Percentiles rank a stretch among this genome's conserved stretches.
phyloP scores from a whole-genome alignment of 106 monocot species.

The Amphibolis antarctica region DNA sequence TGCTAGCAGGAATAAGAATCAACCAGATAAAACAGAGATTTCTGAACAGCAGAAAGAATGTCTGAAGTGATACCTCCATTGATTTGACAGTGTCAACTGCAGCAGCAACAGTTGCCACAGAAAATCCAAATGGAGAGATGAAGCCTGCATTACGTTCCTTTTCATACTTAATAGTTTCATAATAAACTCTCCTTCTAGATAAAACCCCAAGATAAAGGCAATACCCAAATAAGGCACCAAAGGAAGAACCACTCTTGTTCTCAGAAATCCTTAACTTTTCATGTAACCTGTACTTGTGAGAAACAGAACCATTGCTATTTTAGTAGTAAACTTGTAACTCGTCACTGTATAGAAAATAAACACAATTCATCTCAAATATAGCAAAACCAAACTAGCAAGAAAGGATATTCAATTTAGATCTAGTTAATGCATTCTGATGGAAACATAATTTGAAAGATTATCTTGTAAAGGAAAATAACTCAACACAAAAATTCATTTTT shows the following conservation, averaged over 20 bases:
- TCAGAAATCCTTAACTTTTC: slow-evolving; percentile 65
- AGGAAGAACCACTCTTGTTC: slow-evolving; percentile 60
- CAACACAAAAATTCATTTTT: too few relatives aligned
- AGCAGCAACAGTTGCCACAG: slow-evolving; percentile 61
- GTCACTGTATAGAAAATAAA: neutral
- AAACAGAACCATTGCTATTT: neutral
- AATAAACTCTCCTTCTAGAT: slow-evolving; percentile 73
- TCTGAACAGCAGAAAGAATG: neutral
- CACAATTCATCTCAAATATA: too few relatives aligned
- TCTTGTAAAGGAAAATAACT: too few relatives aligned
- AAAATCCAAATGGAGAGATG: slow-evolving; percentile 94
- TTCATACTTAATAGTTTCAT: slow-evolving; percentile 89
- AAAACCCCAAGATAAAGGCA: slow-evolving; percentile 65
- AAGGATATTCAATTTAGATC: too few relatives aligned
- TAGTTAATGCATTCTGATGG: too few relatives aligned
- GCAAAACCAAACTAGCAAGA: too few relatives aligned
- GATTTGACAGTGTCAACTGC: slow-evolving; percentile 70
- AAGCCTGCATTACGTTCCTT: slow-evolving; percentile 93
- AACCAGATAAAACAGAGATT: too few relatives aligned
- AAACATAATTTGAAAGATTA: too few relatives aligned
- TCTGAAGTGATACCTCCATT: slow-evolving; percentile 56
- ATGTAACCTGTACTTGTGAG: slow-evolving; percentile 39
- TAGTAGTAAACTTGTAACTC: neutral
- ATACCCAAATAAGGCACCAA: slow-evolving; percentile 55
- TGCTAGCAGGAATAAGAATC: neutral